Percentiles rank a stretch among this genome's conserved stretches.
Conservation (phyloP, 805 yeast genomes). For the Starmera quercuum region DNA sequence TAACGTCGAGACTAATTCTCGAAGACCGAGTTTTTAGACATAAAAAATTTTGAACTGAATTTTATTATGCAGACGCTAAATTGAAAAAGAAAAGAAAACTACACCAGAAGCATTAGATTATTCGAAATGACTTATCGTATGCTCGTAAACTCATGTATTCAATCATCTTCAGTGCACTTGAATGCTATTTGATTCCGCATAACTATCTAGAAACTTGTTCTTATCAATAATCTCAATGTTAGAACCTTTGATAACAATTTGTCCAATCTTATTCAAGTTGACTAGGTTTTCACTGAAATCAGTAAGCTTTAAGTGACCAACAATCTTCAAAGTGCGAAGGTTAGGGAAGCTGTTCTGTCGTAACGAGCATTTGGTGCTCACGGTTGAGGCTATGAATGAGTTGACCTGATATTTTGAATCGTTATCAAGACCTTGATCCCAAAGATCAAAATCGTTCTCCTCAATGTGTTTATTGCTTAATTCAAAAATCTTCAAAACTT, state of each 20-base stretch:
- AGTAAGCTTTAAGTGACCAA: conserved; percentile 8
- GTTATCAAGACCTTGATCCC: neutral
- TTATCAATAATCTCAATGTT: conserved; percentile 4
- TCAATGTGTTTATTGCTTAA: conserved; percentile 16
- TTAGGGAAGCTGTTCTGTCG: conserved; percentile 4
- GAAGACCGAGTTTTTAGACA: too few relatives aligned
- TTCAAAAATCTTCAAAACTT: conserved; percentile 12
- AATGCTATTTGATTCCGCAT: neutral
- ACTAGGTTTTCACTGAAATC: conserved; percentile 1
- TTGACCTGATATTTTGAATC: neutral
- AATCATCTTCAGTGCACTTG: neutral
- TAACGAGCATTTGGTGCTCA: conserved; percentile 1
- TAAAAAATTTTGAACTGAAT: too few relatives aligned
- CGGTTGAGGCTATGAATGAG: conserved; percentile 2
- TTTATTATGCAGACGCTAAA: too few relatives aligned
- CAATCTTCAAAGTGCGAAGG: conserved; percentile 5
- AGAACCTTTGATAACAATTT: conserved; percentile 4
- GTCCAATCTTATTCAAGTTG: neutral
- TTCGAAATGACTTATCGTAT: too few relatives aligned
- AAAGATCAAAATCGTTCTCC: conserved; percentile 10
- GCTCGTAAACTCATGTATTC: too few relatives aligned
- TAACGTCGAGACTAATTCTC: too few relatives aligned
- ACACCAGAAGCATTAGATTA: too few relatives aligned
- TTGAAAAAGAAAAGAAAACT: too few relatives aligned
- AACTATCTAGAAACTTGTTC: neutral